Conservation (phyloP, 352 stramenopile genomes). For the Phytophthora citrophthora region DNA sequence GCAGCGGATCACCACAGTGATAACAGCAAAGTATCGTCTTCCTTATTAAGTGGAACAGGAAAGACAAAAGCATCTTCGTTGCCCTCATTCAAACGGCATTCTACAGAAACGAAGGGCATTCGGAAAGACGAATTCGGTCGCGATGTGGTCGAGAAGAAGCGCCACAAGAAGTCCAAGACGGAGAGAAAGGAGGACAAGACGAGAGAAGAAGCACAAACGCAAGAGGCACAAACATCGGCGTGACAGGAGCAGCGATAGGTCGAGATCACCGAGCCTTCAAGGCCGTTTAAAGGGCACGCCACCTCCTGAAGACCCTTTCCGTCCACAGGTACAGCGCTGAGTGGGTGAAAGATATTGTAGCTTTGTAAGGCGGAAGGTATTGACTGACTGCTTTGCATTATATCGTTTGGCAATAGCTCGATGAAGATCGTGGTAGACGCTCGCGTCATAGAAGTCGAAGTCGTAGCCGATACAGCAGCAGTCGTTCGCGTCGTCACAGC, state of each 20-base stretch:
- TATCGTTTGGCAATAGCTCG: constrained; percentile 36
- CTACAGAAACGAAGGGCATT: constrained; percentile 32
- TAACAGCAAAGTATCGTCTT: background rate
- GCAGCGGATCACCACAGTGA: background rate
- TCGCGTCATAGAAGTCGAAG: constrained; percentile 21
- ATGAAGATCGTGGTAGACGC: constrained; percentile 38
- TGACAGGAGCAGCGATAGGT: constrained; percentile 26
- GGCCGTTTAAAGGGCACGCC: constrained; percentile 43
- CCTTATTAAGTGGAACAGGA: background rate
- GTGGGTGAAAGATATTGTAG: background rate
- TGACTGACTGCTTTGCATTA: constrained; percentile 9
- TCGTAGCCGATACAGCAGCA: constrained; percentile 19
- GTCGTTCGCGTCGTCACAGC: constrained; percentile 9
- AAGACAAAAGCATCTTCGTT: background rate
- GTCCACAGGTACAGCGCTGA: constrained; percentile 52
- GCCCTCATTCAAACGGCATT: background rate
- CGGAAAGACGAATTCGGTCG: constrained; percentile 86
- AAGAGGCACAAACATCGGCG: constrained; percentile 32
- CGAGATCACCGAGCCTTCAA: constrained; percentile 32
- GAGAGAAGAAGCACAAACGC: constrained; percentile 28
- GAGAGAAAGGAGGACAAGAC: constrained; percentile 15
- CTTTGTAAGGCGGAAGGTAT: background rate
- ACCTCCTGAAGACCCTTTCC: constrained; percentile 65
- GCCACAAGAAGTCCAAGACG: constrained; percentile 26
- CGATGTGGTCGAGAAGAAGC: constrained; percentile 45